Evolutionary conservation across 306 rosid genomes (phyloP).

Genomic region (Arachis hypogaea): DNA sequence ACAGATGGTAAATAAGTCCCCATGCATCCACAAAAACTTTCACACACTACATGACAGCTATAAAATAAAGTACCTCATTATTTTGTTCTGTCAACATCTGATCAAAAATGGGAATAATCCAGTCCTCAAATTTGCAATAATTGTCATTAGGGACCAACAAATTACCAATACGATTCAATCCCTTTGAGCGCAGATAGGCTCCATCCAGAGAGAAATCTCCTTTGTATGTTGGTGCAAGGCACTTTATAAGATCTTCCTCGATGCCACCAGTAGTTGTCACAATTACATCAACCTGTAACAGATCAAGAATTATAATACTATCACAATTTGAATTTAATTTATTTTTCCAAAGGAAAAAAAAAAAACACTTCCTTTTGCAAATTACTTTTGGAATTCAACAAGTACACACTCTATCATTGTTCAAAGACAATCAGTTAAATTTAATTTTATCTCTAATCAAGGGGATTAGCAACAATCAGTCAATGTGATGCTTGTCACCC

Average conservation of each 20-base stretch:
- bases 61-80: conserved; percentile 54
- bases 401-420: not conserved
- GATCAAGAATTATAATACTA: not conserved
- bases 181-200: conserved; percentile 74
- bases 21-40: not conserved
- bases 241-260: conserved; percentile 92
- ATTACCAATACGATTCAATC: conserved; percentile 92
- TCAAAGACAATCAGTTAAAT: conserved; percentile 3
- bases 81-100: conserved; percentile 87
- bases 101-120: conserved; percentile 90
- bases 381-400: not conserved
- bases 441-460: not conserved
- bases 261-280: conserved; percentile 95
- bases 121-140: conserved; percentile 94
- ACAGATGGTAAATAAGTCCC: not conserved
- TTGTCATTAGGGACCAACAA: conserved; percentile 89
- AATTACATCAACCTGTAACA: conserved; percentile 73
- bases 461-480: not conserved
- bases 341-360: not conserved
- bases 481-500: not conserved
- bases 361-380: not conserved
- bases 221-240: conserved; percentile 88
- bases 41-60: conserved; percentile 2
- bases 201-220: conserved; percentile 85
- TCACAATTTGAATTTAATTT: not conserved